phyloP scores from a whole-genome alignment of 106 monocot genomes.

The Acanthochlamys bracteata region DNA sequence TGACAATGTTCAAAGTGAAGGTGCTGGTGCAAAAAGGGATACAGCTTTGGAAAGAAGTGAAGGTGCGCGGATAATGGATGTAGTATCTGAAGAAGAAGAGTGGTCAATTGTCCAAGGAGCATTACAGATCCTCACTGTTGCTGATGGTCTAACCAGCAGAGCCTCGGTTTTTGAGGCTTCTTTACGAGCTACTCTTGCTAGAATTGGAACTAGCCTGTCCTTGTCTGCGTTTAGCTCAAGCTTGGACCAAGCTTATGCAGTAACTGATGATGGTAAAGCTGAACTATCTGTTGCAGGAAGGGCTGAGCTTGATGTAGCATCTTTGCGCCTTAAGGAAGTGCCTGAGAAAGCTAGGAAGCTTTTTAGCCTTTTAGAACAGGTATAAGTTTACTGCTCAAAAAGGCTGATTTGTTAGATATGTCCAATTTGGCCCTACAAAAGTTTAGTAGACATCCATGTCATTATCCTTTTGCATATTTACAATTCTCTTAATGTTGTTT shows the following conservation, averaged over 20 bases:
- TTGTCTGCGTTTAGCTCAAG: constrained; percentile 44
- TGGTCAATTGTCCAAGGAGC: constrained; percentile 99
- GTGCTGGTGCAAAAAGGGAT: constrained; percentile 46
- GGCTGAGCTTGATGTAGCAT: constrained; percentile 62
- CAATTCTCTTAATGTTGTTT: constrained; percentile 2
- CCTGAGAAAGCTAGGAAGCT: constrained; percentile 90
- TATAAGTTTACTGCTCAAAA: constrained; percentile 5
- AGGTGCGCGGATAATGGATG: constrained; percentile 47
- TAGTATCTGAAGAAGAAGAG: constrained; percentile 96
- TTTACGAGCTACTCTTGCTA: constrained; percentile 80
- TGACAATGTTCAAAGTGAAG: constrained; percentile 51
- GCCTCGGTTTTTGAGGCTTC: constrained; percentile 97
- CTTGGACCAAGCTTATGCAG: constrained; percentile 34
- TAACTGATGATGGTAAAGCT: constrained; percentile 17
- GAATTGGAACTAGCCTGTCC: constrained; percentile 76
- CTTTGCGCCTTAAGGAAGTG: constrained; percentile 60
- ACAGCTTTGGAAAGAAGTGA: constrained; percentile 49
- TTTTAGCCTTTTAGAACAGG: constrained; percentile 92
- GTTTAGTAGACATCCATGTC: too few relatives aligned
- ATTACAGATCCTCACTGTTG: constrained; percentile 96
- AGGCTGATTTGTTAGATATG: too few relatives aligned
- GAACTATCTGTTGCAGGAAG: constrained; percentile 43
- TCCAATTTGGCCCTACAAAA: too few relatives aligned
- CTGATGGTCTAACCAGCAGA: constrained; percentile 82
- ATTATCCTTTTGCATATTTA: background rate